A percentile compares a stretch with the other conserved stretches of the same genome.
These are phyloP conservation scores for Mycosphaerella arachidis DNA, from an alignment of 2,329 filamentous ascomycete genomes.

Conservation along the genomic window DNA sequence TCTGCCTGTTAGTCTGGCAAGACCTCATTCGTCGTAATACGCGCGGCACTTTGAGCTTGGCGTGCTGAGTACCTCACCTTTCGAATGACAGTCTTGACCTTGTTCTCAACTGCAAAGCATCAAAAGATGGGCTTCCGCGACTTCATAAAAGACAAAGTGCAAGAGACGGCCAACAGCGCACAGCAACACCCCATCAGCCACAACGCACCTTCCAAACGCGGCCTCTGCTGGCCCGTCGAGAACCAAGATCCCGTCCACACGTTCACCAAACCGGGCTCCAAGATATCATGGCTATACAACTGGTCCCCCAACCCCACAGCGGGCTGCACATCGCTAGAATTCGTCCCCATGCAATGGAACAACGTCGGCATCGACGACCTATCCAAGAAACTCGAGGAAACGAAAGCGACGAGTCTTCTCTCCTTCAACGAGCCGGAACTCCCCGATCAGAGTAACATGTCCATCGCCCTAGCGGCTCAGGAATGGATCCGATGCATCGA, in stretches of 20 bases:
- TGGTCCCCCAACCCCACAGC: conserved; percentile 30
- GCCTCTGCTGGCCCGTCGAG: conserved; percentile 32
- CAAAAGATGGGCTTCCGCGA: background rate
- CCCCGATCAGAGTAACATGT: conserved; percentile 30
- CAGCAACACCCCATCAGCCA: background rate
- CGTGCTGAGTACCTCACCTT: background rate
- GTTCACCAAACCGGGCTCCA: conserved; percentile 32
- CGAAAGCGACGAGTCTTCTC: conserved; percentile 14
- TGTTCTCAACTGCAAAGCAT: background rate
- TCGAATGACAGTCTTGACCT: background rate
- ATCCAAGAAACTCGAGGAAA: conserved; percentile 14
- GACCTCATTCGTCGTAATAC: background rate
- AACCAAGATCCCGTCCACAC: conserved; percentile 28
- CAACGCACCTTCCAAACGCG: conserved; percentile 24
- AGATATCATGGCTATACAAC: conserved; percentile 33
- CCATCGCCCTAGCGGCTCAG: conserved; percentile 23
- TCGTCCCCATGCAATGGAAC: conserved; percentile 35
- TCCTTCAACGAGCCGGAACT: conserved; percentile 34
- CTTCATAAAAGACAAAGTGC: background rate
- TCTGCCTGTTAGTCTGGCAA: background rate
- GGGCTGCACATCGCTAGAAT: conserved; percentile 23
- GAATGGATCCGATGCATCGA: conserved; percentile 29
- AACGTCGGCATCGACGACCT: conserved; percentile 26
- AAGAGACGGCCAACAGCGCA: background rate
- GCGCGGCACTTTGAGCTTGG: background rate